Evolutionary conservation across 176 grass and related monocot species (phyloP).

Genomic region (Phyllostachys edulis): DNA sequence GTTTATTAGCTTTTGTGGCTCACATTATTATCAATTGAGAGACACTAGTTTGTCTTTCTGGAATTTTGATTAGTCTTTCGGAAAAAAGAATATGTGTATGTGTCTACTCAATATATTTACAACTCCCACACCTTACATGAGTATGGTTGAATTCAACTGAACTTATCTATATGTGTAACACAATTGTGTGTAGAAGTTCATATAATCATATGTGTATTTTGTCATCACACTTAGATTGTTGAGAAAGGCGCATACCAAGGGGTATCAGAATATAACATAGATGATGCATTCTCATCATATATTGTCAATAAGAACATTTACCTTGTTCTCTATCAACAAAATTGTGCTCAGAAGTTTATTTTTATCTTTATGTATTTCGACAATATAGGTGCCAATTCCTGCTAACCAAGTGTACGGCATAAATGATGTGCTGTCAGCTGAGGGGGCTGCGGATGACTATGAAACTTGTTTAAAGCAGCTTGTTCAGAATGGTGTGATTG

Average conservation of each 20-base stretch:
- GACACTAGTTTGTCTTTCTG: not conserved
- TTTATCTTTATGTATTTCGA: not conserved
- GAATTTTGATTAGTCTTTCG: not conserved
- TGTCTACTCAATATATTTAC: not conserved
- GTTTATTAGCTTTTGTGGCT: not conserved
- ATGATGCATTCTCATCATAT: not conserved
- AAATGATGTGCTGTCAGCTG: conserved; percentile 62
- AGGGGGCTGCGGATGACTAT: conserved; percentile 68
- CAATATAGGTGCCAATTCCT: conserved; percentile 72
- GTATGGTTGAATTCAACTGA: not conserved
- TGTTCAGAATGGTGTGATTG: conserved; percentile 43
- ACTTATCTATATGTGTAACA: not conserved
- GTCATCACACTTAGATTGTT: not conserved
- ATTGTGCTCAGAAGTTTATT: not conserved
- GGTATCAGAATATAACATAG: too few relatives aligned
- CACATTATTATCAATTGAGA: not conserved
- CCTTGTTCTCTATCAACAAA: not conserved
- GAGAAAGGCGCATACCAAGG: too few relatives aligned
- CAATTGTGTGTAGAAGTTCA: not conserved
- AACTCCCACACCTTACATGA: not conserved
- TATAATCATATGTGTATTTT: not conserved
- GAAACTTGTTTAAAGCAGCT: conserved; percentile 59
- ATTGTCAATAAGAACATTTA: not conserved
- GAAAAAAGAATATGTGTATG: not conserved
- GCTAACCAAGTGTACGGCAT: conserved; percentile 64